A percentile compares a stretch with the other conserved stretches of the same genome.
These are phyloP conservation scores for Mycena galericulata DNA, from an alignment of 768 basidiomycete species.

Conservation along the genomic window DNA sequence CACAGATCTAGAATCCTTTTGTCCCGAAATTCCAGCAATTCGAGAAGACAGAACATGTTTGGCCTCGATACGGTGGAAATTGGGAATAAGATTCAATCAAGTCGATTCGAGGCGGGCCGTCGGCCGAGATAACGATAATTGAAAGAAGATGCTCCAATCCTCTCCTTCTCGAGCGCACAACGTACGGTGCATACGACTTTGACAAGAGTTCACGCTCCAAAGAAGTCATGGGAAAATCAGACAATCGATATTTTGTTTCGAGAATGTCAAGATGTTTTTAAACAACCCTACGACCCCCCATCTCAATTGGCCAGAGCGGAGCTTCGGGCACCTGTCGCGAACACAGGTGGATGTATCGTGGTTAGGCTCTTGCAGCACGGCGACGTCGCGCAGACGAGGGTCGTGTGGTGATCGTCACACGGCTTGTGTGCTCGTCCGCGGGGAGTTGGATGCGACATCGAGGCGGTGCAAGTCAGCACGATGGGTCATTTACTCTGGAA, in stretches of 20 bases:
- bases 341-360: constrained; percentile 22
- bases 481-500: constrained; percentile 31
- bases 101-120: no score
- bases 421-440: constrained; percentile 15
- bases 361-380: constrained; percentile 15
- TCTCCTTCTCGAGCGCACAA: no score
- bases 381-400: constrained; percentile 28
- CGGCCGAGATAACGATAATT: no score
- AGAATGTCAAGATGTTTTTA: constrained; percentile 30
- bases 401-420: background rate
- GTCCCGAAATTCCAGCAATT: no score
- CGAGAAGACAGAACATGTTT: no score
- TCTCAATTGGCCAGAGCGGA: constrained; percentile 26
- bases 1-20: no score
- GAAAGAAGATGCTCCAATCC: no score
- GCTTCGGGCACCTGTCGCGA: constrained; percentile 26
- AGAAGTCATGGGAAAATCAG: background rate
- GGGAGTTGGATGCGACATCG: constrained; percentile 25
- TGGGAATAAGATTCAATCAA: no score
- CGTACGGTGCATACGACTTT: no score
- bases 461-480: constrained; percentile 22
- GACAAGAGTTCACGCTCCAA: background rate
- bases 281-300: constrained; percentile 26
- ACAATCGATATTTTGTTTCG: constrained; percentile 18
- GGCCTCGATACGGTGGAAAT: no score